phyloP scores from a whole-genome alignment of 495 filamentous ascomycete genomes.

The Podospora australis region DNA sequence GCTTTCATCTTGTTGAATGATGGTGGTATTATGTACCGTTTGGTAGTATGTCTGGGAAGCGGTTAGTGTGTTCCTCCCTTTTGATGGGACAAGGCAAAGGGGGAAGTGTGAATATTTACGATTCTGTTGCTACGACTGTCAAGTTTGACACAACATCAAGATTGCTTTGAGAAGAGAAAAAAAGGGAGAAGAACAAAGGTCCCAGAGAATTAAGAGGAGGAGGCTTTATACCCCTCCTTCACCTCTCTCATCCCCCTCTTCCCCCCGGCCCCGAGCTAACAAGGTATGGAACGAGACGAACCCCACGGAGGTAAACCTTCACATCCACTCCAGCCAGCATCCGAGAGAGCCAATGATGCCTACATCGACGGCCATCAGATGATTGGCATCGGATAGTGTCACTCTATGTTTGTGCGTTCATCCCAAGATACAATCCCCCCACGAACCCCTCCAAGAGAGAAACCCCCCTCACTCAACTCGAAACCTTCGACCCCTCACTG shows the following conservation, averaged over 20 bases:
- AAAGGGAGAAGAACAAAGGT: not conserved
- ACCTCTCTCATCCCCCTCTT: not conserved
- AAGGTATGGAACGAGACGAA: not conserved
- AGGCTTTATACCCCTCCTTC: not conserved
- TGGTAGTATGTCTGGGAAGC: constrained; percentile 5
- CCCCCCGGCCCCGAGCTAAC: not conserved
- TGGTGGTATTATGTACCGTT: constrained; percentile 16
- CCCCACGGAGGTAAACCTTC: not conserved
- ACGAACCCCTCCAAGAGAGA: not conserved
- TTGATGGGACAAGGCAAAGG: not conserved
- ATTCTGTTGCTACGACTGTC: not conserved
- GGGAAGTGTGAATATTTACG: constrained; percentile 1
- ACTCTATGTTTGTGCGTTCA: too few relatives aligned
- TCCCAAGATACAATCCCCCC: too few relatives aligned
- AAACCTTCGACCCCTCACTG: not conserved
- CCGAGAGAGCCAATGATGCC: not conserved
- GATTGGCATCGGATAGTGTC: too few relatives aligned
- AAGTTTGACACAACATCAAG: constrained; percentile 1
- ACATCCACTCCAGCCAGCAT: not conserved
- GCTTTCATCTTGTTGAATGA: constrained; percentile 8
- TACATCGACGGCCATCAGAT: not conserved
- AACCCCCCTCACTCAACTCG: not conserved
- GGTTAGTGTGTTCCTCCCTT: constrained; percentile 1
- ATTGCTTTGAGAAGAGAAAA: not conserved
- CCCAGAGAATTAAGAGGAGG: not conserved